Evolutionary conservation across 2,329 filamentous ascomycete genomes (phyloP), one percentile per base, ranked within the genome.

Genomic region (Pyrenophora seminiperda): DNA sequence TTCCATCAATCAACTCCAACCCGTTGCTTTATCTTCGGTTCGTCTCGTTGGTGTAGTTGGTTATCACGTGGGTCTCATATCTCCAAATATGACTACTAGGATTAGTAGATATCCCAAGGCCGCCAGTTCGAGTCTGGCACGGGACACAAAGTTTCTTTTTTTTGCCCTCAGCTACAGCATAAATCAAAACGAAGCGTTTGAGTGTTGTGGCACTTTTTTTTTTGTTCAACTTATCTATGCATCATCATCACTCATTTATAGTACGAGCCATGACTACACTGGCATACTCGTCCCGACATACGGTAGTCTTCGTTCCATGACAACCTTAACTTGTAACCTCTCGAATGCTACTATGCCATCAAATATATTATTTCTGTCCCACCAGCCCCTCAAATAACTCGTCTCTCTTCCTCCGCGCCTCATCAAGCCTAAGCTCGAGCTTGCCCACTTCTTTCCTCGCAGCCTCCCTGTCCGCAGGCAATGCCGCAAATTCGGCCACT

Each of bases 331-430:
- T 27, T 27, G 6, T 27, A 9, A 3, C 10, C 7, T 9, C 22
- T 7, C 22, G 22, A 27, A 27, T 27, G 7, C 10, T 9, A 7
- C 22, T 27, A 27, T 7, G 7, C 22, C 22, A 9, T 5, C 24
- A 20, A 36, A 22, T 42, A 29, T 38, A 41, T 22, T 31, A 38
- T 44, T 50, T 59, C 47, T 39, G 38, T 34, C 85, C 83, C 2
- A 90, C 84, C 38, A 94, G 69, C 2, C 80, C 82, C 67, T 93
- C 90, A 67, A 96, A 95, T 46, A 90, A 78, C 22, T 76, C 79
- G 68, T 96, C 90, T 45, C 91, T 81, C 59, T 80, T 79, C 56
- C 79, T 78, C 20, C 81, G 85, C 42, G 90, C 73, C 7, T 75
- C 74, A 31, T 81, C 78, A 37, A 96, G 75, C 63, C 91, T 84